phyloP scores from a whole-genome alignment of 148 eudicot species.

The Fagopyrum tataricum region DNA sequence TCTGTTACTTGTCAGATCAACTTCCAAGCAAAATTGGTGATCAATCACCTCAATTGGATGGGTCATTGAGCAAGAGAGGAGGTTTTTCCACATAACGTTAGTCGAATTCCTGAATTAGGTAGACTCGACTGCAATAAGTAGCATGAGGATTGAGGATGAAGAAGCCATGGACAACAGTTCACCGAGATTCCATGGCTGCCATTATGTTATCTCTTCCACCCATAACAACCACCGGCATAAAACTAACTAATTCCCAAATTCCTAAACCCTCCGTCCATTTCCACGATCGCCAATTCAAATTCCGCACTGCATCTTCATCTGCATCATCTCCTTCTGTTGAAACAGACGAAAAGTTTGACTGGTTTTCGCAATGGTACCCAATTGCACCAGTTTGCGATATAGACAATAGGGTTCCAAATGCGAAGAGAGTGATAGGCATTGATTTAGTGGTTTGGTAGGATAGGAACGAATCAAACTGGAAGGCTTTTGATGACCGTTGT shows the following conservation, averaged over 20 bases:
- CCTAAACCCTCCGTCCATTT: background rate
- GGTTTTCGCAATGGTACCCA: slow-evolving; percentile 71
- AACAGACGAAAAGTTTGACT: slow-evolving; percentile 39
- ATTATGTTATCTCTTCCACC: background rate
- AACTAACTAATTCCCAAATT: background rate
- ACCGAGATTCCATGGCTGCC: background rate
- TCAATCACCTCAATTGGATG: background rate
- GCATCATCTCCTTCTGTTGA: background rate
- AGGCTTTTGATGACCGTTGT: slow-evolving; percentile 71
- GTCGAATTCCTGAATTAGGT: background rate
- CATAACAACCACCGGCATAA: background rate
- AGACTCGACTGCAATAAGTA: background rate
- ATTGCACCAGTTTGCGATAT: slow-evolving; percentile 59
- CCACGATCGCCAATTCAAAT: background rate
- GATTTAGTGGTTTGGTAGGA: slow-evolving; percentile 85
- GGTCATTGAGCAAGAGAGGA: background rate
- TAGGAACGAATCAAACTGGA: slow-evolving; percentile 44
- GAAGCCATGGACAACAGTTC: background rate
- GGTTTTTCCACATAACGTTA: too few species aligned
- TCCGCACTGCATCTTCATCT: background rate
- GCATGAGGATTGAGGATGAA: background rate
- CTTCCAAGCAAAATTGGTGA: background rate
- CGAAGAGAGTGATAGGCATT: slow-evolving; percentile 50
- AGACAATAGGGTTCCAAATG: slow-evolving; percentile 67
- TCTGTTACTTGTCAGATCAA: background rate